These are phyloP conservation scores for Trifolium dubium DNA, from an alignment of 306 rosid species.

Conservation along the genomic window DNA sequence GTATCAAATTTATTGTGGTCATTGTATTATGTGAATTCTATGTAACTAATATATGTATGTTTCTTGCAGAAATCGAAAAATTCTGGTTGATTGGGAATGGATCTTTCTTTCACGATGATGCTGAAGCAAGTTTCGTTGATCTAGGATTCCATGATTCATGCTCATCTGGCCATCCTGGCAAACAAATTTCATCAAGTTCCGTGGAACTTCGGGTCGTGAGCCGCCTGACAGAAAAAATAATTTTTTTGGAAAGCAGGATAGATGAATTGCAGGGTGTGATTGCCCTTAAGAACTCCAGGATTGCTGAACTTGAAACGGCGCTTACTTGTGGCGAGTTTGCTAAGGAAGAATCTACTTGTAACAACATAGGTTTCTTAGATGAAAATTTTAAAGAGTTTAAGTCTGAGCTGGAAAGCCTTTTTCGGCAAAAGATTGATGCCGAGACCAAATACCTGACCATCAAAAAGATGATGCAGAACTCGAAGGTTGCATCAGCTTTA, in stretches of 20 bases:
- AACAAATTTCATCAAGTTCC: conserved; percentile 51
- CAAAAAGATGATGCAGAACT: conserved; percentile 43
- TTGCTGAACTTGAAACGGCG: conserved; percentile 64
- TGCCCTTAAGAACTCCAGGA: conserved; percentile 57
- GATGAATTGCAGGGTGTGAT: conserved; percentile 51
- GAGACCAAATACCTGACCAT: conserved; percentile 56
- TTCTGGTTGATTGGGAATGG: conserved; percentile 67
- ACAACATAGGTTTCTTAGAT: conserved; percentile 40
- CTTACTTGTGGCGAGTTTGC: conserved; percentile 45
- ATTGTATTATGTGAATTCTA: conserved; percentile 15
- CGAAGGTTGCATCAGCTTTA: conserved; percentile 50
- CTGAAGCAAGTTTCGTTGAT: conserved; percentile 42
- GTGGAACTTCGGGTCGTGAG: conserved; percentile 52
- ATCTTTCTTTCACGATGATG: conserved; percentile 38
- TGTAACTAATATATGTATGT: conserved; percentile 27
- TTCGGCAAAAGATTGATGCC: conserved; percentile 49
- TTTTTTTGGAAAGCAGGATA: conserved; percentile 55
- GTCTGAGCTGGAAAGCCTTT: conserved; percentile 53
- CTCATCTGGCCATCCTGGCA: conserved; percentile 50
- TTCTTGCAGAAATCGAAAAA: conserved; percentile 69
- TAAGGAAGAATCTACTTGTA: conserved; percentile 50
- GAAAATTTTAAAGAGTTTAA: conserved; percentile 49
- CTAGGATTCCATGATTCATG: conserved; percentile 44
- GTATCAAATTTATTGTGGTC: neutral
- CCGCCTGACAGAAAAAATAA: conserved; percentile 57